Evolutionary conservation across 176 grass and related monocot genomes (phyloP).

Genomic region (Eragrostis nindensis): DNA sequence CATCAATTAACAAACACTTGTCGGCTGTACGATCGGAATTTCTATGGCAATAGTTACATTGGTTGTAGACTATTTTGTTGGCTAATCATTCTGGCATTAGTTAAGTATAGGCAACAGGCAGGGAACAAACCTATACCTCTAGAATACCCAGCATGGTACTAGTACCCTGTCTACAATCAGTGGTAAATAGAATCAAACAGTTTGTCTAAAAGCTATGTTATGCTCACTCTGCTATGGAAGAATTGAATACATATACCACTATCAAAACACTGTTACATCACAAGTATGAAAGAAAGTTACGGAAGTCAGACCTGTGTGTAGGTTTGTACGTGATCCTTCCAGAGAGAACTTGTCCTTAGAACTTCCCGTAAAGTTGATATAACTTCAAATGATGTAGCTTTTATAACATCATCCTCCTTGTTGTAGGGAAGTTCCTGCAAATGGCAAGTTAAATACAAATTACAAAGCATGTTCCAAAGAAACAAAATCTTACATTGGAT

Average conservation of each 20-base stretch:
- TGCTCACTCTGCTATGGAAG: background rate
- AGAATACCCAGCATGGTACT: conserved; percentile 3
- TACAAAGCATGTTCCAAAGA: conserved; percentile 8
- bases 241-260: conserved; percentile 9
- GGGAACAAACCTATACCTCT: background rate
- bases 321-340: conserved; percentile 97
- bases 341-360: conserved; percentile 83
- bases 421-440: conserved; percentile 83
- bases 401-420: conserved; percentile 91
- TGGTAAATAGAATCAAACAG: background rate
- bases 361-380: conserved; percentile 99
- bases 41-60: conserved; percentile 25
- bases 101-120: conserved; percentile 6
- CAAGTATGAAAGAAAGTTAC: conserved; percentile 20
- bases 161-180: background rate
- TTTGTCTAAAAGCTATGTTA: background rate
- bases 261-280: conserved; percentile 1
- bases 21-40: conserved; percentile 12
- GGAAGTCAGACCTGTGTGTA: conserved; percentile 74
- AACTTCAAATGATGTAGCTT: conserved; percentile 99
- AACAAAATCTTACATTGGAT: conserved; percentile 16
- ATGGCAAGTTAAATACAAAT: conserved; percentile 30
- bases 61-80: conserved; percentile 4
- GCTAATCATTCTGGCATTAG: background rate
- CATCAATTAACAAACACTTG: conserved; percentile 5